These are phyloP conservation scores for Malus fusca DNA, from an alignment of 306 rosid species.

Conservation along the genomic window DNA sequence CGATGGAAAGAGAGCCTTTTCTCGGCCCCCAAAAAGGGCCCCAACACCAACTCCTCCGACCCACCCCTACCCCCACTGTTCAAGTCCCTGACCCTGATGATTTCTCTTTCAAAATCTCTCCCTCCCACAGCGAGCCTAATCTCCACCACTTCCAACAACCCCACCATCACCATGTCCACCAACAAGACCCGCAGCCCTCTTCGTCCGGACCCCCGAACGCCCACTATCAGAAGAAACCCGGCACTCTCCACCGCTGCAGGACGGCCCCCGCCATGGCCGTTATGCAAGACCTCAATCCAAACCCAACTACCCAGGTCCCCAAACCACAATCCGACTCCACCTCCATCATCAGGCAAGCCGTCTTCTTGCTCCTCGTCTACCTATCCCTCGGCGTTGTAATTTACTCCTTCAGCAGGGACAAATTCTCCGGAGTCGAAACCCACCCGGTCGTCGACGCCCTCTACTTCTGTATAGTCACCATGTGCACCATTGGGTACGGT, in stretches of 20 bases:
- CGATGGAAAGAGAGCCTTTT: slow-evolving; percentile 50
- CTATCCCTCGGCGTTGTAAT: slow-evolving; percentile 56
- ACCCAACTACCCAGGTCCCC: slow-evolving; percentile 25
- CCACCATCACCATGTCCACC: background rate
- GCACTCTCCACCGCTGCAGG: slow-evolving; percentile 47
- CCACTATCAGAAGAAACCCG: slow-evolving; percentile 25
- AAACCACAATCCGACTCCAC: slow-evolving; percentile 37
- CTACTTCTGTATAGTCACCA: slow-evolving; percentile 72
- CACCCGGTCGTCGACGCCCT: slow-evolving; percentile 74
- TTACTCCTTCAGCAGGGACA: slow-evolving; percentile 51
- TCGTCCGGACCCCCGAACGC: slow-evolving; percentile 2
- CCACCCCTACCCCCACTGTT: slow-evolving; percentile 9
- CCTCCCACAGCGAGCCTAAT: slow-evolving; percentile 31
- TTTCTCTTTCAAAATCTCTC: slow-evolving; percentile 17
- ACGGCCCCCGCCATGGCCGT: slow-evolving; percentile 71
- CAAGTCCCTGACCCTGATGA: slow-evolving; percentile 4
- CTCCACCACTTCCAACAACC: slow-evolving; percentile 2
- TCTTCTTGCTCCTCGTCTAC: slow-evolving; percentile 41
- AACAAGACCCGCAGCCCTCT: slow-evolving; percentile 21
- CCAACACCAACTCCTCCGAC: slow-evolving; percentile 20
- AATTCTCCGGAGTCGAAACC: slow-evolving; percentile 59
- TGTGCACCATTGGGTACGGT: slow-evolving; percentile 84
- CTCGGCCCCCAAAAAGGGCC: slow-evolving; percentile 35
- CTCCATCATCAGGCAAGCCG: slow-evolving; percentile 56
- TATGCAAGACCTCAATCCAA: slow-evolving; percentile 33